Evolutionary conservation across 2,329 filamentous ascomycete species (phyloP), one percentile per base, ranked within the genome.

Genomic region (Monosporascus sp.): DNA sequence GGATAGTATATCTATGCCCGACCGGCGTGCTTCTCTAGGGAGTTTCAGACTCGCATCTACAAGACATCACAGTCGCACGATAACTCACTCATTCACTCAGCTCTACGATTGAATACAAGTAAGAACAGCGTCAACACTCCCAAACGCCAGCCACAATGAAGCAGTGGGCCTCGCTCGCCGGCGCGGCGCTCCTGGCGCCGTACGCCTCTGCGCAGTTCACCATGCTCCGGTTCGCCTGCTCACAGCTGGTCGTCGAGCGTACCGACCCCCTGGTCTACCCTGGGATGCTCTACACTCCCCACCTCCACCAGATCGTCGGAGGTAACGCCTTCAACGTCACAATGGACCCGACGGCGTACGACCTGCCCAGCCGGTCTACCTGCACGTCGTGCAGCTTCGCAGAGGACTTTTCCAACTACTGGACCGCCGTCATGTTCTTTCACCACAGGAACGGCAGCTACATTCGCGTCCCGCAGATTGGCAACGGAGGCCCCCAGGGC

Each of bases 181-280:
- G 64, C 52, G 62, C 61, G 17, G 64, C 64, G 54, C 62, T 71
- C 40, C 60, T 69, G 31, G 60, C 66, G 59, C 61, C 66, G 24
- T 59, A 64, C 59, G 68, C 59, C 53, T 62, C 67, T 43, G 65
- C 63, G 20, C 65, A 67, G 56, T 67, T 67, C 52, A 71, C 71
- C 62, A 76, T 76, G 73, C 66, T 77, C 58, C 73, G 74, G 36
- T 77, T 77, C 58, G 73, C 73, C 24, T 77, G 74, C 69, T 76
- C 73, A 40, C 73, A 77, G 66, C 70, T 77, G 27, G 73, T 76
- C 38, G 73, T 76, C 50, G 74, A 76, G 65, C 73, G 73, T 43
- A 69, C 71, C 61, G 74, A 76, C 64, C 74, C 74, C 36, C 63
- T 77, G 48, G 74, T 76, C 56, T 75, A 75, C 66, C 74, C 73